These are phyloP conservation scores for Kodamaea anthophila DNA, from an alignment of 1,139 yeast genomes.

Conservation along the genomic window DNA sequence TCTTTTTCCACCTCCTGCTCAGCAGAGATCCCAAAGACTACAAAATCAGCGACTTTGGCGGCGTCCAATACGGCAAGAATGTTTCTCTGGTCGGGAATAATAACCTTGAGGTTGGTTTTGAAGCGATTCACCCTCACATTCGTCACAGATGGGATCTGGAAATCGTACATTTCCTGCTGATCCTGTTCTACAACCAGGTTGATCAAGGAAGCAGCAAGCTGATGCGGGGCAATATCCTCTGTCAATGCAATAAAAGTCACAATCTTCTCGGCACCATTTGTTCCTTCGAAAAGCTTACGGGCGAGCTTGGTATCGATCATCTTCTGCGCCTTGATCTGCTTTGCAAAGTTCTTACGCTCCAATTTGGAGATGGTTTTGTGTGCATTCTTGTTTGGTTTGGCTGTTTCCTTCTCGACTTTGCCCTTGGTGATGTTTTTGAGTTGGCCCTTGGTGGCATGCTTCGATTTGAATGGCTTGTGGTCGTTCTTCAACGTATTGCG, in stretches of 20 bases:
- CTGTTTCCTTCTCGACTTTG: conserved; percentile 64
- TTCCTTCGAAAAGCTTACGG: conserved; percentile 73
- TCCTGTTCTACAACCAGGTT: conserved; percentile 23
- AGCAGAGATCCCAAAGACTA: conserved; percentile 81
- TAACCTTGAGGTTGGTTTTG: conserved; percentile 67
- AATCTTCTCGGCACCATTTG: conserved; percentile 74
- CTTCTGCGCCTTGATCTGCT: conserved; percentile 72
- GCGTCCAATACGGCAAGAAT: conserved; percentile 74
- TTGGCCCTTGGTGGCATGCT: conserved; percentile 87
- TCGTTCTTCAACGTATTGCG: conserved; percentile 76
- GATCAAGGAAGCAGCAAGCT: conserved; percentile 50
- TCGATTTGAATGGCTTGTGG: conserved; percentile 86
- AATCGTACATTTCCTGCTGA: conserved; percentile 16
- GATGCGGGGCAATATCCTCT: conserved; percentile 55
- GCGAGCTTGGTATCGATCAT: conserved; percentile 45
- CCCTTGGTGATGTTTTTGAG: conserved; percentile 78
- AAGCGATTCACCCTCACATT: conserved; percentile 54
- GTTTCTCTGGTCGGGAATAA: conserved; percentile 66
- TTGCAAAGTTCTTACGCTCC: conserved; percentile 74
- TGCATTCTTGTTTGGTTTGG: conserved; percentile 21
- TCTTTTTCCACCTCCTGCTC: conserved; percentile 69
- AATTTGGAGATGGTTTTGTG: conserved; percentile 48
- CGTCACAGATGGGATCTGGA: conserved; percentile 42
- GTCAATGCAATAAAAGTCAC: conserved; percentile 79
- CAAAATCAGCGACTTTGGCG: conserved; percentile 84